Percentiles rank a stretch among this genome's conserved stretches.
These are phyloP conservation scores for Aspergillus conjunctus DNA, from an alignment of 495 filamentous ascomycete genomes.

Conservation along the genomic window DNA sequence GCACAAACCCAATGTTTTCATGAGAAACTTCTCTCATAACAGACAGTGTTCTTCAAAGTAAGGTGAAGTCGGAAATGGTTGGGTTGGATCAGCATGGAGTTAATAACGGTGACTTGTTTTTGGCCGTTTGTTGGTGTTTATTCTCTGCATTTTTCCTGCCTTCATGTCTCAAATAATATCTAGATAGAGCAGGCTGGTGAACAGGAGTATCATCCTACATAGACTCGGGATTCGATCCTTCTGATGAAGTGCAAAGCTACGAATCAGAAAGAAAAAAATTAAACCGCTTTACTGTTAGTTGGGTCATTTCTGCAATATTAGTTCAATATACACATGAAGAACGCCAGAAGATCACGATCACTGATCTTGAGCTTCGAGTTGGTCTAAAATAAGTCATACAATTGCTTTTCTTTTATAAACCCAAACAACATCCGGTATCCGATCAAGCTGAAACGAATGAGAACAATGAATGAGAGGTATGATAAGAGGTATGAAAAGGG, in stretches of 20 bases:
- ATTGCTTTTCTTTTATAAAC: slow-evolving; percentile 19
- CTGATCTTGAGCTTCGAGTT: slow-evolving; percentile 1
- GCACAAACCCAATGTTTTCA: too few relatives aligned
- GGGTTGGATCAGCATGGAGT: neutral
- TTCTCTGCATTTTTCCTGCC: neutral
- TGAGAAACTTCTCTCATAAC: too few relatives aligned
- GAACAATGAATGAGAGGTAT: slow-evolving; percentile 10
- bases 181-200: slow-evolving; percentile 1
- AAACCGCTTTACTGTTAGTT: neutral
- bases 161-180: slow-evolving; percentile 7
- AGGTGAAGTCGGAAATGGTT: neutral
- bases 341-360: neutral
- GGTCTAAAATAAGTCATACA: slow-evolving; percentile 10
- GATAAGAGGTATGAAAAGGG: slow-evolving; percentile 8
- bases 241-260: neutral
- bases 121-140: neutral
- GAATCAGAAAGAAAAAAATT: neutral
- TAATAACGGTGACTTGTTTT: neutral
- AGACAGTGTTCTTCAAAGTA: neutral
- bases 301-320: slow-evolving; percentile 4
- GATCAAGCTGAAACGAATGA: slow-evolving; percentile 17
- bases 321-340: slow-evolving; percentile 17
- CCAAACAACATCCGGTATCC: slow-evolving; percentile 24
- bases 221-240: neutral
- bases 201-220: neutral